These are phyloP conservation scores for Alloteropsis semialata DNA, from an alignment of 176 grass and related monocot genomes.

Conservation along the genomic window DNA sequence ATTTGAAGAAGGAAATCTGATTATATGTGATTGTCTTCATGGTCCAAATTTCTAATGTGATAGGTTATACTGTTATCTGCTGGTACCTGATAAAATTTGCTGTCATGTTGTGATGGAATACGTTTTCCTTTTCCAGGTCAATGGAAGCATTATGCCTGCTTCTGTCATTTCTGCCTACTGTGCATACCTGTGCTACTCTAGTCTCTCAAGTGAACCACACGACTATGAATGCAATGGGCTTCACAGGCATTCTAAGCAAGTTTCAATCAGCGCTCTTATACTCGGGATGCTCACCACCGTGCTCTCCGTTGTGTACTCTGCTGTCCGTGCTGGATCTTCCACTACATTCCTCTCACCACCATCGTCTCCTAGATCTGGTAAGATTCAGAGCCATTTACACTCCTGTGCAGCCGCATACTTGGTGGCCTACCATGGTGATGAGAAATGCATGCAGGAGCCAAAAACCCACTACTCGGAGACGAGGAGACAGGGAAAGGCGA, in stretches of 20 bases:
- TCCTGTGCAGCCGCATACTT: not conserved
- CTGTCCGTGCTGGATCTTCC: conserved; percentile 88
- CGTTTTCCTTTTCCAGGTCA: conserved; percentile 50
- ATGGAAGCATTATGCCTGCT: conserved; percentile 88
- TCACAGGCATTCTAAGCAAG: conserved; percentile 81
- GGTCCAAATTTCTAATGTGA: not conserved
- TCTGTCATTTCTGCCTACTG: conserved; percentile 84
- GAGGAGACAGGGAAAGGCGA: conserved; percentile 53
- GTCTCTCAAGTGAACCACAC: conserved; percentile 80
- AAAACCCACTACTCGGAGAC: conserved; percentile 52
- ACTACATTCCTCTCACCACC: conserved; percentile 89
- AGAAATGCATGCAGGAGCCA: conserved; percentile 47
- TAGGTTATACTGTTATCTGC: not conserved
- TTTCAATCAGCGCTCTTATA: conserved; percentile 71
- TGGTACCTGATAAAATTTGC: not conserved
- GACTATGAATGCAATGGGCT: conserved; percentile 90
- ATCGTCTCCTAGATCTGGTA: conserved; percentile 83
- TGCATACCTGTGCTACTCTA: conserved; percentile 82
- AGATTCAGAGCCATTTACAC: not conserved
- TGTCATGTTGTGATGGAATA: conserved; percentile 13
- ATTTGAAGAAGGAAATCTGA: not conserved
- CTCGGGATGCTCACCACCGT: conserved; percentile 96
- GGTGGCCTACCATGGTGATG: not conserved
- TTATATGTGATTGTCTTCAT: not conserved
- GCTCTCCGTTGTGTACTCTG: conserved; percentile 92